Conservation (phyloP, 1,284 basidiomycete species). For the Leccinum fallax region DNA sequence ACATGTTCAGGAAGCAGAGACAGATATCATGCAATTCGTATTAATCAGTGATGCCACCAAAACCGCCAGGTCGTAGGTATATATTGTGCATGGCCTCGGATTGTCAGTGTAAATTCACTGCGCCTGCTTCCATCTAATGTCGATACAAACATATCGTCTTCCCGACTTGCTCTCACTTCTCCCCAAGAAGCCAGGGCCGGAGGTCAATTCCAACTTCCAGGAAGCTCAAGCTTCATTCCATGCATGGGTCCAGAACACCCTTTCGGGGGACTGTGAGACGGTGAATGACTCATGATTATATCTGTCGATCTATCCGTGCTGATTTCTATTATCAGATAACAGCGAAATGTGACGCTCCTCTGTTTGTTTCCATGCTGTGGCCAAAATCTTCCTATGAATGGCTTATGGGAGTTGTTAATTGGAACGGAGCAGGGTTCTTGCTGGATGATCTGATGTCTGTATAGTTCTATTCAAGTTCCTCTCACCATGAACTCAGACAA, state of each 20-base stretch:
- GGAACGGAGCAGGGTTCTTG: background rate
- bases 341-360: background rate
- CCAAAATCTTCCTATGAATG: background rate
- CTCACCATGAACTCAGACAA: background rate
- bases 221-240: background rate
- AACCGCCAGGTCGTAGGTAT: background rate
- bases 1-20: no score
- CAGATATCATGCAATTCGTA: background rate
- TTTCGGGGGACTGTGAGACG: background rate
- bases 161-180: background rate
- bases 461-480: background rate
- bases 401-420: background rate
- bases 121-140: background rate
- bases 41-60: background rate
- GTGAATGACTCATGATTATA: background rate
- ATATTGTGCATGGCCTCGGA: background rate
- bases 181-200: background rate
- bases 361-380: background rate
- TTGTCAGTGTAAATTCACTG: background rate
- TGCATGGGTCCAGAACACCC: background rate
- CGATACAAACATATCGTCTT: background rate
- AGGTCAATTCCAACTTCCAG: background rate
- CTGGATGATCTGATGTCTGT: background rate
- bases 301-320: background rate
- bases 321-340: background rate